Conservation (phyloP, 495 filamentous ascomycete genomes). For the Xylaria telfairii region DNA sequence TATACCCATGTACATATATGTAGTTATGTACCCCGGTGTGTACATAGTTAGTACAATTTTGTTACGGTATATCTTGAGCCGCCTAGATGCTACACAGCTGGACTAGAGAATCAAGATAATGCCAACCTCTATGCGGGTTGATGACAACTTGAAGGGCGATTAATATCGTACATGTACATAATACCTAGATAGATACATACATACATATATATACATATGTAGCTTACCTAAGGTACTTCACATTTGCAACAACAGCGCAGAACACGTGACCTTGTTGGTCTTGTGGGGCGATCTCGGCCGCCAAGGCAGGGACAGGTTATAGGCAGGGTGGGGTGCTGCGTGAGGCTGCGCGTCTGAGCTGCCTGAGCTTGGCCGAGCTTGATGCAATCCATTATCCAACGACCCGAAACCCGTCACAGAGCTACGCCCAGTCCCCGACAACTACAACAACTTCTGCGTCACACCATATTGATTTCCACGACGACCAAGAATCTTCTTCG, state of each 20-base stretch:
- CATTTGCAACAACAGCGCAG: too few species aligned
- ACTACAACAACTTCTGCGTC: conserved; percentile 4
- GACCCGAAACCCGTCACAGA: conserved; percentile 20
- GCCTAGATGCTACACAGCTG: too few species aligned
- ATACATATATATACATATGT: too few species aligned
- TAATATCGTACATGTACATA: background rate
- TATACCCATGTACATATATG: too few species aligned
- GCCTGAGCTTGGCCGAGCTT: conserved; percentile 41
- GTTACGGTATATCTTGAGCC: too few species aligned
- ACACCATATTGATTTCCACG: background rate
- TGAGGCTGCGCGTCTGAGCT: conserved; percentile 52
- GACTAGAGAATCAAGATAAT: too few species aligned
- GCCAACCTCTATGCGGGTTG: too few species aligned
- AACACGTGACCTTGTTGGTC: conserved; percentile 37
- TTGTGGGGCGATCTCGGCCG: conserved; percentile 21
- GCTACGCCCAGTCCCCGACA: conserved; percentile 24
- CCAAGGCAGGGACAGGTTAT: conserved; percentile 6
- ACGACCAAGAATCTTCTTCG: background rate
- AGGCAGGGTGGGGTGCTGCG: conserved; percentile 22
- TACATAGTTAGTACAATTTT: too few species aligned
- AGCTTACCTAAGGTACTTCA: too few species aligned
- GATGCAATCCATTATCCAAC: conserved; percentile 28
- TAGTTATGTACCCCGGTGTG: background rate
- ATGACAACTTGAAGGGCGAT: too few species aligned
- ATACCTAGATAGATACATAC: too few species aligned